Percentiles rank a stretch among this genome's conserved stretches.
phyloP scores from a whole-genome alignment of 345 rosid species.

The Ceriops tagal region DNA sequence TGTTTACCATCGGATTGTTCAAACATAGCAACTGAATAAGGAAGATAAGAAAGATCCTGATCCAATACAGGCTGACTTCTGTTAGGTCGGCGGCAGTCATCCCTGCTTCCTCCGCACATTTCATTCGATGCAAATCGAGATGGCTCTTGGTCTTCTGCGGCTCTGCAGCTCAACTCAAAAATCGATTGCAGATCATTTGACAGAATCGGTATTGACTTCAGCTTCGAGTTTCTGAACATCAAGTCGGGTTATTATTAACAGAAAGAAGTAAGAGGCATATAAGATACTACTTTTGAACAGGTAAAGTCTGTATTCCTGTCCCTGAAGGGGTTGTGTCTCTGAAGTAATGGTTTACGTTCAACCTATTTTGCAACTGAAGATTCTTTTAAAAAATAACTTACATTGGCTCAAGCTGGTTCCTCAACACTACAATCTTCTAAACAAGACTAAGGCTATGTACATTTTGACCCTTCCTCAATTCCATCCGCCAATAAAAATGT shows the following conservation, averaged over 20 bases:
- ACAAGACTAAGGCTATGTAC: too few relatives aligned
- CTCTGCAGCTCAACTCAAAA: constrained; percentile 20
- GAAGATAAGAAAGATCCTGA: constrained; percentile 61
- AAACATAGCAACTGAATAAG: constrained; percentile 36
- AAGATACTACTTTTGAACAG: background rate
- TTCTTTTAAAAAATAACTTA: too few relatives aligned
- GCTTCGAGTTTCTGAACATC: constrained; percentile 50
- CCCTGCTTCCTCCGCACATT: constrained; percentile 11
- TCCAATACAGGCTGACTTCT: constrained; percentile 27
- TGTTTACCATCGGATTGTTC: constrained; percentile 19
- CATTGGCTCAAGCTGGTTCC: too few relatives aligned
- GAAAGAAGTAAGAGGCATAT: background rate
- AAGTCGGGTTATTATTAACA: background rate
- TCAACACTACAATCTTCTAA: too few relatives aligned
- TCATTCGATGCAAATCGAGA: constrained; percentile 20
- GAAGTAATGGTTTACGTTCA: too few relatives aligned
- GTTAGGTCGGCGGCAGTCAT: constrained; percentile 18
- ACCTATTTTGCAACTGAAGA: too few relatives aligned
- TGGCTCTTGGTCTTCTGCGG: constrained; percentile 17
- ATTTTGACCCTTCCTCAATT: too few relatives aligned
- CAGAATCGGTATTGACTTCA: constrained; percentile 46
- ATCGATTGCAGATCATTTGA: constrained; percentile 47
- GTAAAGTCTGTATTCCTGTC: background rate
- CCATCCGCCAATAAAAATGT: too few relatives aligned
- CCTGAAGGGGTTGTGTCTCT: too few relatives aligned